phyloP scores from a whole-genome alignment of 139 green algal species.

The Chlamydomonas schloesseri region DNA sequence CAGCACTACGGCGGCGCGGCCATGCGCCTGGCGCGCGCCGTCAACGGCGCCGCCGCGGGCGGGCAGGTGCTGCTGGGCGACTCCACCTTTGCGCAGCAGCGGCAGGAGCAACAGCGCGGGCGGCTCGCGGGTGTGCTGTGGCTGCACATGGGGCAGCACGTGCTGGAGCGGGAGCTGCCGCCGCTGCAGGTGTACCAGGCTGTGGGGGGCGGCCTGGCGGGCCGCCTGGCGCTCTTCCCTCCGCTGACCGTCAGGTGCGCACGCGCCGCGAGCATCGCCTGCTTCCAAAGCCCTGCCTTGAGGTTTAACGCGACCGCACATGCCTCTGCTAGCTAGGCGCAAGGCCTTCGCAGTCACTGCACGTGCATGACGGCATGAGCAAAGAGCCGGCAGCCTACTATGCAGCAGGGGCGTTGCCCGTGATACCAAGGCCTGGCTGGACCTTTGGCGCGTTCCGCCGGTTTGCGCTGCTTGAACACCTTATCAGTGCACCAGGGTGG shows the following conservation, averaged over 20 bases:
- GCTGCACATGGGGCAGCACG: slow-evolving; percentile 35
- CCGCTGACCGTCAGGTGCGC: slow-evolving; percentile 19
- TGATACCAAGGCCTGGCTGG: too few species aligned
- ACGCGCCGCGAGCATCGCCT: background rate
- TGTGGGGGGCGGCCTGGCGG: background rate
- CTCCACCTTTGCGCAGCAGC: slow-evolving; percentile 12
- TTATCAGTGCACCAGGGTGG: too few species aligned
- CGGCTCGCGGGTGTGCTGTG: background rate
- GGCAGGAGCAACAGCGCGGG: background rate
- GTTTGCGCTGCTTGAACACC: too few species aligned
- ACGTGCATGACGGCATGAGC: too few species aligned
- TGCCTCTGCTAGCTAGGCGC: background rate
- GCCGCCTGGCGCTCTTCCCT: slow-evolving; percentile 21
- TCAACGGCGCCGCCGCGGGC: slow-evolving; percentile 6
- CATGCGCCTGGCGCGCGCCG: slow-evolving; percentile 15
- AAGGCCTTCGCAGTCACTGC: too few species aligned
- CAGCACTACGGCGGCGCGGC: slow-evolving; percentile 9
- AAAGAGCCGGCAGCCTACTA: too few species aligned
- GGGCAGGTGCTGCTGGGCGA: slow-evolving; percentile 14
- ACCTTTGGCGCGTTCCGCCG: too few species aligned
- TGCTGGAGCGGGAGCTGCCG: slow-evolving; percentile 7
- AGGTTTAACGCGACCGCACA: background rate
- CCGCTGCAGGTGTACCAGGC: slow-evolving; percentile 39
- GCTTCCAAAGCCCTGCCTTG: background rate
- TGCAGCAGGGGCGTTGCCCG: too few species aligned